Percentiles rank a stretch among this genome's conserved stretches.
Evolutionary conservation across 2,329 filamentous ascomycete species (phyloP).

Genomic region (Xylaria sp.): DNA sequence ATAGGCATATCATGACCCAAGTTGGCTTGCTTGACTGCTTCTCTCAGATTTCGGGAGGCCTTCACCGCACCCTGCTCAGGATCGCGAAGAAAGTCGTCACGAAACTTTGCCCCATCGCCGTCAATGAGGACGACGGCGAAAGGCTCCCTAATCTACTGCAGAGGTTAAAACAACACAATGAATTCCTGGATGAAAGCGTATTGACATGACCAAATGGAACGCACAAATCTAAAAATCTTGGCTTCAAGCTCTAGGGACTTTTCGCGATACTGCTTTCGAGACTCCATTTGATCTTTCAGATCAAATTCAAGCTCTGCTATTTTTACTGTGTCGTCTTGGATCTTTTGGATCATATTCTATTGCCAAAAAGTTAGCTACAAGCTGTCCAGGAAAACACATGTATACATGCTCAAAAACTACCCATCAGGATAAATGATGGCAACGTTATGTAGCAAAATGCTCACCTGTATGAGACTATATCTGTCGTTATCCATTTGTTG

Average conservation of each 20-base stretch:
- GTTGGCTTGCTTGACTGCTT: slow-evolving; percentile 39
- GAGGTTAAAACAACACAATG: slow-evolving; percentile 13
- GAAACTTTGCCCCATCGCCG: slow-evolving; percentile 45
- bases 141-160: slow-evolving; percentile 37
- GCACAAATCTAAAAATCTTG: slow-evolving; percentile 37
- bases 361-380: slow-evolving; percentile 21
- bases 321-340: slow-evolving; percentile 34
- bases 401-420: no score
- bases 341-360: slow-evolving; percentile 38
- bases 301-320: slow-evolving; percentile 39
- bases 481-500: slow-evolving; percentile 38
- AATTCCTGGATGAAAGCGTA: not conserved
- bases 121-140: slow-evolving; percentile 45
- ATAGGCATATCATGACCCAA: slow-evolving; percentile 40
- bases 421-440: not conserved
- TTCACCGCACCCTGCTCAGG: slow-evolving; percentile 37
- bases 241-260: slow-evolving; percentile 31
- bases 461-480: slow-evolving; percentile 39
- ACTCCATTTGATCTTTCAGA: slow-evolving; percentile 39
- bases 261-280: slow-evolving; percentile 36
- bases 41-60: slow-evolving; percentile 42
- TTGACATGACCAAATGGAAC: slow-evolving; percentile 17
- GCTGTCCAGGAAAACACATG: not conserved
- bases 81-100: slow-evolving; percentile 41
- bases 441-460: slow-evolving; percentile 3